A percentile compares a stretch with the other conserved stretches of the same genome.
Conservation (phyloP, 2,329 filamentous ascomycete genomes). For the Fusarium papillatum region DNA sequence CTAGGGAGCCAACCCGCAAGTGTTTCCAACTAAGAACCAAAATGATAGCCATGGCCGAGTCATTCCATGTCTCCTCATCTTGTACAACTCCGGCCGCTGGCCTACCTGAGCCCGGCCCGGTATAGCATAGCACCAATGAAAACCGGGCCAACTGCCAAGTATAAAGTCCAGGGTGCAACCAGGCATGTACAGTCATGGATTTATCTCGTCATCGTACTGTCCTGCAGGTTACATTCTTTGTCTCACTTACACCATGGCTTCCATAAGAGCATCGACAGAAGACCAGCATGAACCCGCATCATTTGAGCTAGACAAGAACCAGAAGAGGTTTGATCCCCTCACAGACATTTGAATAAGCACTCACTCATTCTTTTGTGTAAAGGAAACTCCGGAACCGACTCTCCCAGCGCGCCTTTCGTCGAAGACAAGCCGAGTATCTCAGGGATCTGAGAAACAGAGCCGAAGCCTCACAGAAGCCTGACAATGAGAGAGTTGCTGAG, state of each 20-base stretch:
- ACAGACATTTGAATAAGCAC: not conserved
- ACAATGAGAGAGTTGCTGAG: not conserved
- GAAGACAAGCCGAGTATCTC: slow-evolving; percentile 5
- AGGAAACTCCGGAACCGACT: slow-evolving; percentile 3
- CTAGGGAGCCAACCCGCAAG: not conserved
- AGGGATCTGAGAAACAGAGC: not conserved
- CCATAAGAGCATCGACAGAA: not conserved
- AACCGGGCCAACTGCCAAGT: not conserved
- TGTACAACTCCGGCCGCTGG: not conserved
- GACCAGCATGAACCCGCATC: not conserved
- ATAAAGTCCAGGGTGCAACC: not conserved
- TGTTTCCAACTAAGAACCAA: not conserved
- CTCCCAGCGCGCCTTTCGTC: not conserved
- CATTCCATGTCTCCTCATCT: not conserved
- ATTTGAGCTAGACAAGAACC: not conserved
- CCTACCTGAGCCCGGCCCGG: not conserved
- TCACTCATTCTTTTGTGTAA: not conserved
- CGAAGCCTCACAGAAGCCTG: not conserved
- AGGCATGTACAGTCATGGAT: not conserved
- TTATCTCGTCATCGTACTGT: not conserved
- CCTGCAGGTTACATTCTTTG: not conserved
- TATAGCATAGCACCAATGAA: not conserved
- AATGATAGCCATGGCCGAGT: not conserved
- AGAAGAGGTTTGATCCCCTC: not conserved
- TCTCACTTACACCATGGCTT: not conserved